Conservation (phyloP, 148 eudicot genomes). For the Vaccinium vitisidaea region DNA sequence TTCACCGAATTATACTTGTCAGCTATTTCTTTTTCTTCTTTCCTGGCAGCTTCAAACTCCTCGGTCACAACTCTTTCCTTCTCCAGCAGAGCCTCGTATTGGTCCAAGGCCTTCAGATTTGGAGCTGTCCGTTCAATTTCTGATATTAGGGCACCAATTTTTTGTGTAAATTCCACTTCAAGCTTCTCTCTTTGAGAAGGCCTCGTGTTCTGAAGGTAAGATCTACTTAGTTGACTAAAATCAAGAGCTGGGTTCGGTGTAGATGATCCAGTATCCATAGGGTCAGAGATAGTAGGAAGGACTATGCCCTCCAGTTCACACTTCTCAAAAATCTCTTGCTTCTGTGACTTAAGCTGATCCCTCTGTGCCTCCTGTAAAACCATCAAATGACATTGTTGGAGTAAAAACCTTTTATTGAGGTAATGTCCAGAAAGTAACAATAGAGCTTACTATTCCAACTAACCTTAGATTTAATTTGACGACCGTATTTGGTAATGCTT, state of each 20-base stretch:
- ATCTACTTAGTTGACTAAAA: conserved; percentile 72
- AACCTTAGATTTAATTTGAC: conserved; percentile 82
- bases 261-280: conserved; percentile 77
- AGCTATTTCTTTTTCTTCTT: conserved; percentile 73
- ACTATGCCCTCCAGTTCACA: conserved; percentile 80
- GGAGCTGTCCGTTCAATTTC: conserved; percentile 97
- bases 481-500: conserved; percentile 67
- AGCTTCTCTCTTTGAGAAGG: conserved; percentile 80
- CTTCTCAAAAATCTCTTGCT: conserved; percentile 82
- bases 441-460: conserved; percentile 10
- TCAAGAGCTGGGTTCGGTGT: conserved; percentile 55
- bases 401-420: background rate
- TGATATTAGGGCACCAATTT: conserved; percentile 60
- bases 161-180: conserved; percentile 77
- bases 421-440: conserved; percentile 3
- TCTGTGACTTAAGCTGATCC: conserved; percentile 60
- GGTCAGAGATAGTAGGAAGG: conserved; percentile 72
- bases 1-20: conserved; percentile 68
- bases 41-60: conserved; percentile 84
- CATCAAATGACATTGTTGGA: background rate
- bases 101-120: conserved; percentile 93
- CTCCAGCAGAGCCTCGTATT: conserved; percentile 82
- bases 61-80: conserved; percentile 69
- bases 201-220: conserved; percentile 63
- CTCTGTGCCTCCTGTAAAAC: conserved; percentile 68